Evolutionary conservation across 805 yeast genomes (phyloP), one percentile per base, ranked within the genome.

Genomic region (Metschnikowia koreensis): DNA sequence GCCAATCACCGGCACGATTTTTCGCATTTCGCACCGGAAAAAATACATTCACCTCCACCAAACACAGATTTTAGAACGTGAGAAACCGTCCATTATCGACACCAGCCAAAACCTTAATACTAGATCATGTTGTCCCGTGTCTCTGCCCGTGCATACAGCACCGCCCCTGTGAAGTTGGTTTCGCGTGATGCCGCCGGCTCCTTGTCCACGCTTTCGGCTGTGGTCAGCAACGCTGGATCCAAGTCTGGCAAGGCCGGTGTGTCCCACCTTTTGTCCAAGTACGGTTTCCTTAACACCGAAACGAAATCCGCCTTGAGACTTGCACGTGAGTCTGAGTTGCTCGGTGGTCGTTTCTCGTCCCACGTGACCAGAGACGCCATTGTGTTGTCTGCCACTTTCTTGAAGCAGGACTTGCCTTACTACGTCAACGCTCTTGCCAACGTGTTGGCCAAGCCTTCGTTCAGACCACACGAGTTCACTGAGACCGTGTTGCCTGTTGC

Each of bases 261-360:
- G 60, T 79, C 97, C 42, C 97, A 93, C 72, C 74, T 91, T 58
- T 80, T 92, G 65, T 82, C 93, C 65, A 82, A 90, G 71, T 91
- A 83, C 71, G 86, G 86, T 64, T 94, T 87, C 79, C 82, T 87
- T 68, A 86, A 87, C 80, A 90, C 97, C 51, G 78, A 79, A 56
- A 70, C 82, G 62, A 89, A 90, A 71, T 87, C 97, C 16, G 97
- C 94, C 26, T 80, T 94, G 68, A 88, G 98, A 77, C 79, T 92
- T 66, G 87, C 91, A 66, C 88, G 99, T 75, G 99, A 94, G 76
- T 76, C 92, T 47, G 99, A 93, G 77, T 82, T 94, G 59, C 79
- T 93, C 59, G 98, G 99, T 61, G 98, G 97, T 68, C 73, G 72
- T 54, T 81, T 90, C 71, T 66, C 80, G 46, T 77, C 96, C 42